A percentile compares a stretch with the other conserved stretches of the same genome.
These are phyloP conservation scores for Pyrenochaeta sp. DNA, from an alignment of 2,329 filamentous ascomycete species.

Conservation along the genomic window DNA sequence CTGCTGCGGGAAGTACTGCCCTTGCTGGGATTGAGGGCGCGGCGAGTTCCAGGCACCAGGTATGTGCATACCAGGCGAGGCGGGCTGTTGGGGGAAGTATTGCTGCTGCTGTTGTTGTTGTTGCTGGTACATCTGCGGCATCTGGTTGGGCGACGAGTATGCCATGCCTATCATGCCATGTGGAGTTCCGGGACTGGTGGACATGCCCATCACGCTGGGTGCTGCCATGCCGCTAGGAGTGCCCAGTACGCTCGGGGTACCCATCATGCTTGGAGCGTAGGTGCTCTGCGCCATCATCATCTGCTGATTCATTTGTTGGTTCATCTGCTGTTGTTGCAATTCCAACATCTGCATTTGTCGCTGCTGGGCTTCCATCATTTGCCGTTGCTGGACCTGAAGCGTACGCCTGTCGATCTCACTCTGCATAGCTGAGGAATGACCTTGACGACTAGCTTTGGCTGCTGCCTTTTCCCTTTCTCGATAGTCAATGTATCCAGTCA, in stretches of 20 bases:
- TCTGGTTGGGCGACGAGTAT: conserved; percentile 36
- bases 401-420: conserved; percentile 46
- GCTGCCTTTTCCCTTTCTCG: conserved; percentile 75
- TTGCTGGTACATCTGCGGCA: conserved; percentile 39
- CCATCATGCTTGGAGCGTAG: conserved; percentile 31
- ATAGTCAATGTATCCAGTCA: conserved; percentile 81
- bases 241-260: conserved; percentile 23
- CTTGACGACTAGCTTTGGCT: conserved; percentile 38
- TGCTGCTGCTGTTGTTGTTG: conserved; percentile 38
- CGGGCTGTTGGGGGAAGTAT: conserved; percentile 37
- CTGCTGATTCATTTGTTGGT: conserved; percentile 37
- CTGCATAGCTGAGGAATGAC: conserved; percentile 41
- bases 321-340: conserved; percentile 32
- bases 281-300: conserved; percentile 31
- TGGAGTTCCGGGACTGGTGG: conserved; percentile 18
- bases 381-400: conserved; percentile 39
- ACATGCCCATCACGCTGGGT: conserved; percentile 24
- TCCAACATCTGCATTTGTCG: conserved; percentile 35
- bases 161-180: conserved; percentile 31
- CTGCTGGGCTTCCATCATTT: conserved; percentile 36
- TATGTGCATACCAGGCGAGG: conserved; percentile 34
- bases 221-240: conserved; percentile 35
- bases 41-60: conserved; percentile 39
- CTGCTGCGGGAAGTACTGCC: conserved; percentile 35
- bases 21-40: conserved; percentile 33